Conservation (phyloP, 169 alveolate genomes). For the Cyclospora cayetanensis region DNA sequence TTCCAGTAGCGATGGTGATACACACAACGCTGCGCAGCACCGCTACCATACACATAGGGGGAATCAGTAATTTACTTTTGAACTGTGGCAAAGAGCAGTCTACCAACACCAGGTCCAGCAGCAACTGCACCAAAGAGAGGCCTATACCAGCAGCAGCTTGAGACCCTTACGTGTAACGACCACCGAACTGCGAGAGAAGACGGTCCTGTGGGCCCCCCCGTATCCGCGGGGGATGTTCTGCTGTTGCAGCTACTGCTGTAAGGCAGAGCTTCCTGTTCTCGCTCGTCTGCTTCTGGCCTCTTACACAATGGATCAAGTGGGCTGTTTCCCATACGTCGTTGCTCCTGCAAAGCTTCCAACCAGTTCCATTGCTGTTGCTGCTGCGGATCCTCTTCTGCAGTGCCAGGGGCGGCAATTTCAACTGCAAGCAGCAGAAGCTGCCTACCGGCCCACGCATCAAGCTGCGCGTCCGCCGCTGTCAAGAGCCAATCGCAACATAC, state of each 20-base stretch:
- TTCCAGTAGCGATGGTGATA: constrained; percentile 74
- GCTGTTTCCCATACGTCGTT: neutral
- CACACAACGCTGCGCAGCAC: constrained; percentile 65
- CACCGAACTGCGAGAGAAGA: constrained; percentile 52
- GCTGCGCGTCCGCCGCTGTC: constrained; percentile 60
- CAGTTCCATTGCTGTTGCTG: constrained; percentile 41
- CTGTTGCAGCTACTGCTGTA: neutral
- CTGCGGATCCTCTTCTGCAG: constrained; percentile 65
- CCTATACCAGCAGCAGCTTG: neutral
- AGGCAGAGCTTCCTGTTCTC: neutral
- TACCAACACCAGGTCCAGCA: too few species aligned
- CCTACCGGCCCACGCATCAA: constrained; percentile 68
- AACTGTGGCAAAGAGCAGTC: too few species aligned
- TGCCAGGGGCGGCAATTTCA: constrained; percentile 66
- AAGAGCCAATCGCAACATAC: constrained; percentile 56
- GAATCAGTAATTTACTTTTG: too few species aligned
- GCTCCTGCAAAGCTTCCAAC: constrained; percentile 18
- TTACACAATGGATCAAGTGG: neutral
- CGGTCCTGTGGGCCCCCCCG: too few species aligned
- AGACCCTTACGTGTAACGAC: constrained; percentile 64
- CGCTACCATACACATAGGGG: neutral
- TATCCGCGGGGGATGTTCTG: neutral
- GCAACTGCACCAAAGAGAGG: neutral
- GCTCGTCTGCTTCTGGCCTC: neutral
- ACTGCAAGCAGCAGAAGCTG: constrained; percentile 64